Conservation (phyloP, 2,329 filamentous ascomycete species). For the Fusarium haematococcum region DNA sequence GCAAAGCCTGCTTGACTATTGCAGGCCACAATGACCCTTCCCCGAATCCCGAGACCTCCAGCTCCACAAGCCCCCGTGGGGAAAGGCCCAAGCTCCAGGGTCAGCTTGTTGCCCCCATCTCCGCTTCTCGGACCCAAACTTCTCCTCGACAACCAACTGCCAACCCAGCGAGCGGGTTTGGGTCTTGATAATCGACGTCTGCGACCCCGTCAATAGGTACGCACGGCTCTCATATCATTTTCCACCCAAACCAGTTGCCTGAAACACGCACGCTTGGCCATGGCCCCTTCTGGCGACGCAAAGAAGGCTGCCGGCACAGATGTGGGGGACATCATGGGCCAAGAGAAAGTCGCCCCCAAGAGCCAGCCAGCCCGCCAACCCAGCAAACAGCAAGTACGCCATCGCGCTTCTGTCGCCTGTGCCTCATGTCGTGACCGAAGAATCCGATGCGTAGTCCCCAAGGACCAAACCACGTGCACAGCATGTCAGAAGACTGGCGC, state of each 20-base stretch:
- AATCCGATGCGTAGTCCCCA: conserved; percentile 64
- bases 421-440: conserved; percentile 62
- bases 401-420: conserved; percentile 66
- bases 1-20: neutral
- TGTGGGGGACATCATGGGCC: conserved; percentile 43
- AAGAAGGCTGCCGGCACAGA: conserved; percentile 25
- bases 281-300: conserved; percentile 29
- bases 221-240: neutral
- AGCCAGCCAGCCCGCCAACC: conserved; percentile 39
- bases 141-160: conserved; percentile 18
- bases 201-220: neutral
- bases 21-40: neutral
- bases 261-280: conserved; percentile 8
- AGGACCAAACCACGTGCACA: conserved; percentile 62
- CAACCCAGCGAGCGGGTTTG: neutral
- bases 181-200: neutral
- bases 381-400: conserved; percentile 54
- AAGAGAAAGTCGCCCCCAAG: conserved; percentile 52
- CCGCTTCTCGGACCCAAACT: conserved; percentile 25
- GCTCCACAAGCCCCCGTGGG: conserved; percentile 26
- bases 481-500: conserved; percentile 64
- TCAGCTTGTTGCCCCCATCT: conserved; percentile 16
- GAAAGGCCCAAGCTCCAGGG: conserved; percentile 32
- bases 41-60: conserved; percentile 1
- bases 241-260: neutral